Evolutionary conservation across 768 basidiomycete species (phyloP), one percentile per base, ranked within the genome.

Genomic region (Mycena galopus): DNA sequence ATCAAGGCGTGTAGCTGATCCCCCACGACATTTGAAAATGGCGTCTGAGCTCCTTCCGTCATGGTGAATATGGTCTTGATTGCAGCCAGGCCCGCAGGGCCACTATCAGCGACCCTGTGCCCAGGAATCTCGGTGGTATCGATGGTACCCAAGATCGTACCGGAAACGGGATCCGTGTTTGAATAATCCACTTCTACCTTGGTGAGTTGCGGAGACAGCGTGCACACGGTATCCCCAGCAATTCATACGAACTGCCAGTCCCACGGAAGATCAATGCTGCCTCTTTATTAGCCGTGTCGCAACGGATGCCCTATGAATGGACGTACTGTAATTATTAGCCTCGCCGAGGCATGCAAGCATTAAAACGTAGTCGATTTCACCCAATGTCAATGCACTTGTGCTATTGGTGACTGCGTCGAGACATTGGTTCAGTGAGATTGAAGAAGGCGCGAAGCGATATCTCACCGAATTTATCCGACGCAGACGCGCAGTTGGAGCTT

Each of bases 1-100:
- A 53, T 30, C 6, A 53, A 4, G 11, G 19, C 19, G 19, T 5
- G 17, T 27, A 66, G 27, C 21, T 66, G 23, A 23, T 57, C 37
- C 3, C 55, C 65, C 55, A 66, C 47, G 21, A 12, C 25, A 39
- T 56, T 66, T 6, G 27, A 27, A 1, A 1, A 12, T 12, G 16
- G 3, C 3, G 25, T 37, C 39, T 66, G 65, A 2, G 55, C 23
- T 4, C 57, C 27, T 14, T 11, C 21, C 0, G 57, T 16, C 65
- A 66, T 66, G 29, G 29, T 32, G 2, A 1, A 6, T 2, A 66
- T 29, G 2, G 63, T 65, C 5, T 19, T 19, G 50, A 65, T 23
- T 27, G 63, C 50, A 10, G 63, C 33, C 7, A 66, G 55, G 9
- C 65, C 65, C 2, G 65, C 53, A 23, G 55, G 55, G 10, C 65